A percentile compares a stretch with the other conserved stretches of the same genome.
Evolutionary conservation across 495 filamentous ascomycete genomes (phyloP).

Genomic region (Pseudevernia furfuracea): DNA sequence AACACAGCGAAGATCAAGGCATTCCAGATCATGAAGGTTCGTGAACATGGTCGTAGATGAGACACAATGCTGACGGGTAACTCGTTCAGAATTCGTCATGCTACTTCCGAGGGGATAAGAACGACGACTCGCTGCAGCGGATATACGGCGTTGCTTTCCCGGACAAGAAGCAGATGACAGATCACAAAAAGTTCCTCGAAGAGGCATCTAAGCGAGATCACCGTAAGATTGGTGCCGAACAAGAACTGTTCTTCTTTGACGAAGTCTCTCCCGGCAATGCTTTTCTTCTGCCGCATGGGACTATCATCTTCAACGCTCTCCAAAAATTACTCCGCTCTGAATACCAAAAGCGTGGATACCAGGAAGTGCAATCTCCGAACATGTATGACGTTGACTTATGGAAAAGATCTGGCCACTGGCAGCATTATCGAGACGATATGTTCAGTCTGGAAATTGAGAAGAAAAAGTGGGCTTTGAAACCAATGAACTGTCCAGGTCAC

Average conservation of each 20-base stretch:
- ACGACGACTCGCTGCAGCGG: slow-evolving; percentile 88
- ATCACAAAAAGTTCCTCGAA: slow-evolving; percentile 86
- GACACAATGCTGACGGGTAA: neutral
- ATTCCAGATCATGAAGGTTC: slow-evolving; percentile 80
- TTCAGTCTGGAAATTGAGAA: slow-evolving; percentile 89
- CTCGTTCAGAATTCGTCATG: slow-evolving; percentile 72
- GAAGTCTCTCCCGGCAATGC: slow-evolving; percentile 84
- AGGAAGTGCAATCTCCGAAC: slow-evolving; percentile 92
- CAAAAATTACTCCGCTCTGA: slow-evolving; percentile 70
- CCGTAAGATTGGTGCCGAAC: slow-evolving; percentile 79
- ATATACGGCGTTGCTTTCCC: slow-evolving; percentile 96
- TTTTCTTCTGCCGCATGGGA: slow-evolving; percentile 90
- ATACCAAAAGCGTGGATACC: slow-evolving; percentile 90
- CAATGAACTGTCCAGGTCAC: slow-evolving; percentile 97
- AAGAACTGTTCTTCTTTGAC: slow-evolving; percentile 96
- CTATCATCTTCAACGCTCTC: slow-evolving; percentile 83
- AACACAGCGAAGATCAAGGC: slow-evolving; percentile 87
- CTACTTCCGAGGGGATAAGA: slow-evolving; percentile 89
- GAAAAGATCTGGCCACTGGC: slow-evolving; percentile 93
- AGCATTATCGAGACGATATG: slow-evolving; percentile 95
- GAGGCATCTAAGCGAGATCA: slow-evolving; percentile 96
- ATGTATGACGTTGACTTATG: slow-evolving; percentile 88
- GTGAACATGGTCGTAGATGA: slow-evolving; percentile 5
- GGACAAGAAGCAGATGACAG: slow-evolving; percentile 86
- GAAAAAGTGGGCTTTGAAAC: slow-evolving; percentile 72